Base-by-base conservation (phyloP, 305 asterid species). In the Withania somnifera region DNA sequence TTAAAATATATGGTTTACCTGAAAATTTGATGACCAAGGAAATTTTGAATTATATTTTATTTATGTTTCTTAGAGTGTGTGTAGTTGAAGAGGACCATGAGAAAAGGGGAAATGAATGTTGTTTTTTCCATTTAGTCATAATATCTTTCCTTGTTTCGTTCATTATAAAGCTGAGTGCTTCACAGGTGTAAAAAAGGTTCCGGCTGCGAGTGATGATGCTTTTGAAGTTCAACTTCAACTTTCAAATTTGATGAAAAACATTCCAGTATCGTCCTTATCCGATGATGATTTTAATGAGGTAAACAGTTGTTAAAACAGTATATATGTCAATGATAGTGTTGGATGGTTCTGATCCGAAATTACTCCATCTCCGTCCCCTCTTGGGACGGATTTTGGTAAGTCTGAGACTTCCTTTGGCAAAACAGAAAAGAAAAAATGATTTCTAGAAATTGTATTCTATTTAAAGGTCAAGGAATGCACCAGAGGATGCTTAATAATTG, bases 231-330 rank as follows among this genome's bases (percentile, higher is more conserved):
- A 30, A 80, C 89, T 95, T 79, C 90, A 61, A 86, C 91, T 93
- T 87, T 85, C 99, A 82, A 90, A 91, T 87, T 83, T 82, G 79
- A 78, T 87, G 77, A 90, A 87, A 75, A 92, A 85, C 63, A 81
- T 93, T 80, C 86, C 89, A 71, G 22, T 92, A 71, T 77, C 81
- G 83, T 85, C 79, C 89, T 85, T 95, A 77, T 95, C 99, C 3
- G 97, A 94, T 83, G 97, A 90, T 81, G 88, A 89, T 84, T 90
- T 95, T 87, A 83, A 89, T 8, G 90, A 90, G 97, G 99, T 95
- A 91, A 86, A 52, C 57, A 64, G 38, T 26, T 57, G 15, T 24
- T 78, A 38, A n/a, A n/a, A 19, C 34, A 11, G 38, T 47, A 56
- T 78, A 36, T 7, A 36, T 78, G 53, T 78, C 52, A 58, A 53